Conservation (phyloP, 495 filamentous ascomycete genomes). For the Penicillium subrubescens region DNA sequence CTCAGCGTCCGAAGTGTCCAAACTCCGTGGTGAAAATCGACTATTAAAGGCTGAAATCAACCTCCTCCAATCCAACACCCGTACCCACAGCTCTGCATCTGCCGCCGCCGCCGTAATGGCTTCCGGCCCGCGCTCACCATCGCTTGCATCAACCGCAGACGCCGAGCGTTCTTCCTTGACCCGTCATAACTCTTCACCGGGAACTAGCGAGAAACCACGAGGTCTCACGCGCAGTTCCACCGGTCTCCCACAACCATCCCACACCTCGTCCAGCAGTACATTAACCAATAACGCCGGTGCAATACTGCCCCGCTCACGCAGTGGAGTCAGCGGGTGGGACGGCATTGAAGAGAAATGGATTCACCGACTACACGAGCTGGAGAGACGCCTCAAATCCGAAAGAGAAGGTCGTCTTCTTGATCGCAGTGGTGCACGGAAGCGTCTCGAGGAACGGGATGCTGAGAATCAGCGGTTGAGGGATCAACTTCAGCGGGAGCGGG, state of each 20-base stretch:
- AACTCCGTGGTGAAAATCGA: constrained; percentile 77
- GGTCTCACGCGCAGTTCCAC: constrained; percentile 36
- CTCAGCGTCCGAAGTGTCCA: constrained; percentile 61
- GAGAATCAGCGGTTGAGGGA: constrained; percentile 74
- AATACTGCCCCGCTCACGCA: constrained; percentile 35
- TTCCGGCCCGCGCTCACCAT: constrained; percentile 34
- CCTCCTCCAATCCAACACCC: constrained; percentile 60
- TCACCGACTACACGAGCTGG: constrained; percentile 79
- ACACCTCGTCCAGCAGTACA: constrained; percentile 36
- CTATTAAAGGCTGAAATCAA: constrained; percentile 82
- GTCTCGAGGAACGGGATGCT: constrained; percentile 78
- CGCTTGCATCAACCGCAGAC: constrained; percentile 21
- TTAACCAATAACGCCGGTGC: constrained; percentile 36
- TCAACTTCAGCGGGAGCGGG: constrained; percentile 67
- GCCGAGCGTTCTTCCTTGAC: constrained; percentile 48
- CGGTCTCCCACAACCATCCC: constrained; percentile 41
- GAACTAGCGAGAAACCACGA: constrained; percentile 29
- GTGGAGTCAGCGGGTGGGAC: constrained; percentile 30
- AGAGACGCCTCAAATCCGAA: constrained; percentile 86
- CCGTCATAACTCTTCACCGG: constrained; percentile 49
- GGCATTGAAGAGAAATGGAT: constrained; percentile 73
- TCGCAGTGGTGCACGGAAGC: constrained; percentile 76
- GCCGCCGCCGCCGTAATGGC: constrained; percentile 30
- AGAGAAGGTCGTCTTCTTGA: constrained; percentile 85
- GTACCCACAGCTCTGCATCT: constrained; percentile 33